These are phyloP conservation scores for Rusavskia elegans DNA, from an alignment of 495 filamentous ascomycete species.

Conservation along the genomic window DNA sequence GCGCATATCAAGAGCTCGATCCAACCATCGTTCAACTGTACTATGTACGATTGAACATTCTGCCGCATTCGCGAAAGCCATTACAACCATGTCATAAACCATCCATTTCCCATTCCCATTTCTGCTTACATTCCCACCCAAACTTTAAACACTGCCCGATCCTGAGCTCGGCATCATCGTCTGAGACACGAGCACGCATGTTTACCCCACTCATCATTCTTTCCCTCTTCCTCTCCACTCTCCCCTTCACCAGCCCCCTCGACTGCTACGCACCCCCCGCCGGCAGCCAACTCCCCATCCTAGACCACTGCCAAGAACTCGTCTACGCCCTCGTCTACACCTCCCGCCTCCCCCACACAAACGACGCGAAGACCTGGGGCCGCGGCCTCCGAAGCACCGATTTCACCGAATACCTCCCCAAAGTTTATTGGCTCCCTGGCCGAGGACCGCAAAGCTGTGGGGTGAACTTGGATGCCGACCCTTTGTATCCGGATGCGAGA, in stretches of 20 bases:
- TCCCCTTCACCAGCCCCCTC: background rate
- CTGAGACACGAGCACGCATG: background rate
- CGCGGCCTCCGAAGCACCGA: background rate
- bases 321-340: background rate
- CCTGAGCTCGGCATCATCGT: no score
- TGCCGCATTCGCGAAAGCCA: no score
- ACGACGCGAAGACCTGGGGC: background rate
- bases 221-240: background rate
- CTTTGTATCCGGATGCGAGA: background rate
- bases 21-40: background rate
- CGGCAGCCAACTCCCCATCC: background rate
- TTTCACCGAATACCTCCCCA: slow-evolving; percentile 1
- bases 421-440: background rate
- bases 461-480: background rate
- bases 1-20: background rate
- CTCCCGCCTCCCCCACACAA: background rate
- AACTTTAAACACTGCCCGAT: no score
- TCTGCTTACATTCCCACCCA: no score
- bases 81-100: no score
- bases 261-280: background rate
- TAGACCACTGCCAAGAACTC: background rate
- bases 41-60: background rate
- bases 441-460: background rate
- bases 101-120: no score
- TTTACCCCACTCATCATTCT: background rate